A percentile compares a stretch with the other conserved stretches of the same genome.
Evolutionary conservation across 345 rosid genomes (phyloP).

Genomic region (Hibiscus syriacus): DNA sequence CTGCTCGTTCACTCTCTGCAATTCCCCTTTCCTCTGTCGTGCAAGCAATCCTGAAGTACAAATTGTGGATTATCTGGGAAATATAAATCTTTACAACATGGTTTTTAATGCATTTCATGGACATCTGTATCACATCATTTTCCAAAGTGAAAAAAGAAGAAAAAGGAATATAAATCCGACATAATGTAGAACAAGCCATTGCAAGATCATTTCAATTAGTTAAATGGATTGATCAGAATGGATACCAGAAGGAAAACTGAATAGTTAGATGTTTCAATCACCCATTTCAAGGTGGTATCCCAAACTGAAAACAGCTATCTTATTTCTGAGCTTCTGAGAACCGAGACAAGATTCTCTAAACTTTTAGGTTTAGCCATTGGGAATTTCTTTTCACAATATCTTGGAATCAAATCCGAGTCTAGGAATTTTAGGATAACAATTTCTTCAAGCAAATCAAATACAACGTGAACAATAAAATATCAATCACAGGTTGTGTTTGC

Average conservation of each 20-base stretch:
- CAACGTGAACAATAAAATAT: neutral
- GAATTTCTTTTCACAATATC: neutral
- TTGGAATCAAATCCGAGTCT: neutral
- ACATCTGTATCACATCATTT: too few species aligned
- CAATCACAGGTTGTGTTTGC: too few species aligned
- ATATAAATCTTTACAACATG: too few species aligned
- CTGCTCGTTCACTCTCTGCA: conserved; percentile 62
- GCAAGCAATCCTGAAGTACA: conserved; percentile 68
- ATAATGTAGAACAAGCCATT: neutral
- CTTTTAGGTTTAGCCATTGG: neutral
- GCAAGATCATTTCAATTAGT: too few species aligned
- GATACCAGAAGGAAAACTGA: neutral
- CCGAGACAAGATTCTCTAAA: too few species aligned
- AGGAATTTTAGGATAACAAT: neutral
- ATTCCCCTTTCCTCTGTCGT: conserved; percentile 72
- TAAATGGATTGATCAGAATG: neutral
- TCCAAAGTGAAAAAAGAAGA: too few species aligned
- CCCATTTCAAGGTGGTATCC: neutral
- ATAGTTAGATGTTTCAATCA: neutral
- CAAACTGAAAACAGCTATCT: neutral
- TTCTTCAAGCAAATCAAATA: neutral
- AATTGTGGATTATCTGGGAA: neutral
- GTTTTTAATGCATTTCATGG: too few species aligned
- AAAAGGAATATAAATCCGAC: too few species aligned
- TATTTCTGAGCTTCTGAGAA: too few species aligned